These are phyloP conservation scores for Aspergillus ellipticus DNA, from an alignment of 495 filamentous ascomycete species.

Conservation along the genomic window DNA sequence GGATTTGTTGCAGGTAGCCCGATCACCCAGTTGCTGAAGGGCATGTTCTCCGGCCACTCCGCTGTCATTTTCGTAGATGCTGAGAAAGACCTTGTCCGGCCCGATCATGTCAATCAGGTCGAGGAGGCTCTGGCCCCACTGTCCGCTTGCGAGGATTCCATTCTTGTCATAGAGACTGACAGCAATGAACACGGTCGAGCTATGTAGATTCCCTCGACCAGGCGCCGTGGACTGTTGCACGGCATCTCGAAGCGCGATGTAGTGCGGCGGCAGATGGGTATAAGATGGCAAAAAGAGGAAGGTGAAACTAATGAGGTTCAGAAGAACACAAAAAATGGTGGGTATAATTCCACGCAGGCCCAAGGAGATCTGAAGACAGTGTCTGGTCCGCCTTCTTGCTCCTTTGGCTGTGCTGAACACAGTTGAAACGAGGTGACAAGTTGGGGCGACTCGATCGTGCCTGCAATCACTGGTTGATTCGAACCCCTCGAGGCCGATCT, in stretches of 20 bases:
- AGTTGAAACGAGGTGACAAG: no score
- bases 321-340: conserved; percentile 47
- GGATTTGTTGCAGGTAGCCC: conserved; percentile 46
- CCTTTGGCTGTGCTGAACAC: no score
- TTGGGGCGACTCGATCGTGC: no score
- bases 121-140: conserved; percentile 62
- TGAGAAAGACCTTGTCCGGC: conserved; percentile 45
- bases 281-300: conserved; percentile 59
- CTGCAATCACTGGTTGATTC: no score
- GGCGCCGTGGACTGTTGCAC: conserved; percentile 29
- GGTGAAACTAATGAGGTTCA: conserved; percentile 51
- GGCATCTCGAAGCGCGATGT: conserved; percentile 36
- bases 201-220: conserved; percentile 58
- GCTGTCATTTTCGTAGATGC: conserved; percentile 69
- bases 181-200: conserved; percentile 71
- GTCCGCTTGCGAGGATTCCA: conserved; percentile 55
- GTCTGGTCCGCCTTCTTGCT: no score
- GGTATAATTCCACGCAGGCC: no score
- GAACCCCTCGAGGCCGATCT: no score
- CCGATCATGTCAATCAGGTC: conserved; percentile 59
- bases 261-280: conserved; percentile 50
- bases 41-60: conserved; percentile 45
- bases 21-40: conserved; percentile 37
- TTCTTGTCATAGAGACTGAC: conserved; percentile 66
- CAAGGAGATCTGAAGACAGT: no score